These are phyloP conservation scores for Botrytis pseudocinerea DNA, from an alignment of 2,329 filamentous ascomycete genomes.

Conservation along the genomic window DNA sequence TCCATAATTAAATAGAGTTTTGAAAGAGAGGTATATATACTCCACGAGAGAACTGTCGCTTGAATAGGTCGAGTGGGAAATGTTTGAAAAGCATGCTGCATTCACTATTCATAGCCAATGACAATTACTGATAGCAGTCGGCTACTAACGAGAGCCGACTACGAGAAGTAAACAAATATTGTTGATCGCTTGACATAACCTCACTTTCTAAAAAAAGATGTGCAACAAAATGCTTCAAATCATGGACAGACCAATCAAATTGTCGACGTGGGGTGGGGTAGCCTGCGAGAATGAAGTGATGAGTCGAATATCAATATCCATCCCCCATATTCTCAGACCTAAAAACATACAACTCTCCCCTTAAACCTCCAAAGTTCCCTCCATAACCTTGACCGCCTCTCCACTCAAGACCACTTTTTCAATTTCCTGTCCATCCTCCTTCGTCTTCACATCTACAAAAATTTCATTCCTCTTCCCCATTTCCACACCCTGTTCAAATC, in stretches of 20 bases:
- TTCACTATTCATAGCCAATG: background rate
- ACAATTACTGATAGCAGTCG: background rate
- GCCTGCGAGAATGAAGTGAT: background rate
- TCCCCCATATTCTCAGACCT: background rate
- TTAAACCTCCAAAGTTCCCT: conserved; percentile 30
- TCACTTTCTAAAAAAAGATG: background rate
- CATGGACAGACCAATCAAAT: background rate
- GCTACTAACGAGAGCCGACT: too few relatives aligned
- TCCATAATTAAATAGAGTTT: background rate
- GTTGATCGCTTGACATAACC: background rate
- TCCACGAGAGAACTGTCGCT: background rate
- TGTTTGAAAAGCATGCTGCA: background rate
- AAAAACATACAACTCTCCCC: background rate
- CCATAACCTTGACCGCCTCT: conserved; percentile 33
- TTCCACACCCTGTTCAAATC: conserved; percentile 66
- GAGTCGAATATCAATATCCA: background rate
- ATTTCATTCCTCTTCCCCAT: conserved; percentile 52
- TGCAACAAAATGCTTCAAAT: background rate
- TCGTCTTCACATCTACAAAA: conserved; percentile 30
- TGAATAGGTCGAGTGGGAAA: background rate
- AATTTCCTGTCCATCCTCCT: conserved; percentile 24
- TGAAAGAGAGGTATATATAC: background rate
- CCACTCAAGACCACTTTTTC: conserved; percentile 33
- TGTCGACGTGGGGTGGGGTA: background rate
- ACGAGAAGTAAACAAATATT: background rate